A percentile compares a stretch with the other conserved stretches of the same genome.
These are phyloP conservation scores for Phlegmacium glaucopus DNA, from an alignment of 768 basidiomycete genomes.

Conservation along the genomic window DNA sequence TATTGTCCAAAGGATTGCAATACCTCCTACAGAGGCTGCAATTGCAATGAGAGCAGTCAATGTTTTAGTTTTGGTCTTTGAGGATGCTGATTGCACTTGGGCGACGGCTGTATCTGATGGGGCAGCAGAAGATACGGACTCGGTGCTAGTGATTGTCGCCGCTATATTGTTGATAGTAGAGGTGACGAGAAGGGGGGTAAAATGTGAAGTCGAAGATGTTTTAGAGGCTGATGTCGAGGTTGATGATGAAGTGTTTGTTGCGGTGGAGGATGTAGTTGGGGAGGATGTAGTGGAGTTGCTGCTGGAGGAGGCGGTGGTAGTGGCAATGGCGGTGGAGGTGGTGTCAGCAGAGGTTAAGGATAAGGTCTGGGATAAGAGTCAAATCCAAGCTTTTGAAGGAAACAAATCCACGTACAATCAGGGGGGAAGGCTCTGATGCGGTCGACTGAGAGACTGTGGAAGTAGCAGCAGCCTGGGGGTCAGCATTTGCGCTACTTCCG, in stretches of 20 bases:
- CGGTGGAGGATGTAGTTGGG: conserved; percentile 8
- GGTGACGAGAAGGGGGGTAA: conserved; percentile 14
- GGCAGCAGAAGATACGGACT: conserved; percentile 22
- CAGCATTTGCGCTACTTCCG: too few relatives aligned
- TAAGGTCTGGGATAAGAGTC: neutral
- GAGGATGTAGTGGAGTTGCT: conserved; percentile 4
- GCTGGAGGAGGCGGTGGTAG: conserved; percentile 2
- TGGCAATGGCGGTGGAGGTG: neutral
- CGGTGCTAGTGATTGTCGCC: conserved; percentile 22
- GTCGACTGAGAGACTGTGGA: conserved; percentile 17
- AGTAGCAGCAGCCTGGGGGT: neutral
- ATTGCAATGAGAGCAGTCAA: conserved; percentile 68
- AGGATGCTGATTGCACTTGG: conserved; percentile 19
- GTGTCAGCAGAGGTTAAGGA: conserved; percentile 7
- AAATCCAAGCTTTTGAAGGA: too few relatives aligned
- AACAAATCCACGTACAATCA: neutral
- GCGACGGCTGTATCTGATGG: conserved; percentile 26
- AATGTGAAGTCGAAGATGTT: conserved; percentile 17
- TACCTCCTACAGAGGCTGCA: conserved; percentile 62
- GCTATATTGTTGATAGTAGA: conserved; percentile 13
- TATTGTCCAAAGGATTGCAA: conserved; percentile 80
- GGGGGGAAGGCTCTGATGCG: conserved; percentile 30
- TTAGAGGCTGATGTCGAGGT: neutral
- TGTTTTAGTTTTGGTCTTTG: conserved; percentile 35
- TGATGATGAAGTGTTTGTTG: conserved; percentile 5